Percentiles rank a stretch among this genome's conserved stretches.
These are phyloP conservation scores for Leucocoprinus sp. DNA, from an alignment of 768 basidiomycete species.

Conservation along the genomic window DNA sequence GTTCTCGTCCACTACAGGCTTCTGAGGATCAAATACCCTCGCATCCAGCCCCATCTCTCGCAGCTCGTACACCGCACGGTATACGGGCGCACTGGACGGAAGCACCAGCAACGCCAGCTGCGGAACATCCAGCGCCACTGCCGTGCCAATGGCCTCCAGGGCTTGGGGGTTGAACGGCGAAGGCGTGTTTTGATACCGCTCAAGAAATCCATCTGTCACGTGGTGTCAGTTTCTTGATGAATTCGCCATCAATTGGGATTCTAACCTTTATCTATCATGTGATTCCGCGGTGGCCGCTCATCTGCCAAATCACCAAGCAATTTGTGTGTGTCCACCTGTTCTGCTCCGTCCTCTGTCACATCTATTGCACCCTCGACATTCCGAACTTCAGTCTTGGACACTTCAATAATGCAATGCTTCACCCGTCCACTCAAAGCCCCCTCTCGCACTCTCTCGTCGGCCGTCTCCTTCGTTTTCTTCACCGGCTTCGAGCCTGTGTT, in stretches of 20 bases:
- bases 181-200: slow-evolving; percentile 28
- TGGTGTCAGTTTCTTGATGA: not conserved
- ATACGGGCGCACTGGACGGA: slow-evolving; percentile 51
- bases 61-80: slow-evolving; percentile 57
- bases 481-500: slow-evolving; percentile 11
- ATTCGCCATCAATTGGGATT: not conserved
- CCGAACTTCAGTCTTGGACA: slow-evolving; percentile 43
- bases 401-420: slow-evolving; percentile 53
- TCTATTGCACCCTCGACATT: slow-evolving; percentile 46
- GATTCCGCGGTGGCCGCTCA: not conserved
- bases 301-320: slow-evolving; percentile 5
- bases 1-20: slow-evolving; percentile 20
- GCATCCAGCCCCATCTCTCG: slow-evolving; percentile 61
- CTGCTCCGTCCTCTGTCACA: not conserved
- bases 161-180: slow-evolving; percentile 48
- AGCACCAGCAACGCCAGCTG: slow-evolving; percentile 59
- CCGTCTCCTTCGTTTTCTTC: slow-evolving; percentile 9
- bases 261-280: slow-evolving; percentile 4
- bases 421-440: slow-evolving; percentile 8
- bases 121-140: slow-evolving; percentile 69
- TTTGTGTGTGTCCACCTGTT: slow-evolving; percentile 6
- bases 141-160: slow-evolving; percentile 61
- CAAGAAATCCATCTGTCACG: slow-evolving; percentile 13
- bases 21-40: slow-evolving; percentile 46
- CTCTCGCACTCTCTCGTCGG: no score